Conservation (phyloP, 1,139 yeast species). For the Taphrina pruni region DNA sequence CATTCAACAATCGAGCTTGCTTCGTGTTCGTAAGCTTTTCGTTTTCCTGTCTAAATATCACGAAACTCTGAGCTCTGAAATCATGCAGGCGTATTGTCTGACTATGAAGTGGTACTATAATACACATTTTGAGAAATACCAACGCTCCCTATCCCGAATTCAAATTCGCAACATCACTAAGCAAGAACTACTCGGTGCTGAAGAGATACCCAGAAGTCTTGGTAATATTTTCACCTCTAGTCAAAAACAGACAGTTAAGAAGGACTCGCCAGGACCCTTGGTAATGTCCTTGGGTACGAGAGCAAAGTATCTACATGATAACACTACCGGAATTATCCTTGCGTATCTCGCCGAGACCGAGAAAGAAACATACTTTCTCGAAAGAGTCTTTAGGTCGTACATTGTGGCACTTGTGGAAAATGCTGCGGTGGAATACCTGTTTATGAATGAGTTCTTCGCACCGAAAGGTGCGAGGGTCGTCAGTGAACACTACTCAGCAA, state of each 20-base stretch:
- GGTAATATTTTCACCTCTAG: constrained; percentile 32
- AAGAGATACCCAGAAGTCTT: constrained; percentile 42
- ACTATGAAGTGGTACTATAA: constrained; percentile 94
- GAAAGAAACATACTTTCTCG: constrained; percentile 62
- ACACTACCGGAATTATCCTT: constrained; percentile 28
- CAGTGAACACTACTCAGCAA: constrained; percentile 57
- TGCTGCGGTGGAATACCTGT: constrained; percentile 75
- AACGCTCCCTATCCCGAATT: constrained; percentile 73
- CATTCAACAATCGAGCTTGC: constrained; percentile 67
- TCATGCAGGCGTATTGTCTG: constrained; percentile 77
- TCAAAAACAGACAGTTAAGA: constrained; percentile 12
- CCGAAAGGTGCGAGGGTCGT: constrained; percentile 50
- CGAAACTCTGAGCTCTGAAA: constrained; percentile 71
- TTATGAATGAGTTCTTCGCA: constrained; percentile 74
- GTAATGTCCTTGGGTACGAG: constrained; percentile 33
- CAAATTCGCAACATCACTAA: constrained; percentile 62
- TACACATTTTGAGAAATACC: constrained; percentile 76
- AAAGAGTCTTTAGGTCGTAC: constrained; percentile 60
- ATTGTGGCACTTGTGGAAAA: constrained; percentile 77
- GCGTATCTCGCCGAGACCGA: constrained; percentile 62
- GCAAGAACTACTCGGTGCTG: constrained; percentile 60
- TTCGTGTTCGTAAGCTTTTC: constrained; percentile 66
- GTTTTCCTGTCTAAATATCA: constrained; percentile 64
- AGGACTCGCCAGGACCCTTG: constrained; percentile 13
- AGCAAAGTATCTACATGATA: constrained; percentile 41